phyloP scores from a whole-genome alignment of 306 rosid species.

The Vachellia collinsii region DNA sequence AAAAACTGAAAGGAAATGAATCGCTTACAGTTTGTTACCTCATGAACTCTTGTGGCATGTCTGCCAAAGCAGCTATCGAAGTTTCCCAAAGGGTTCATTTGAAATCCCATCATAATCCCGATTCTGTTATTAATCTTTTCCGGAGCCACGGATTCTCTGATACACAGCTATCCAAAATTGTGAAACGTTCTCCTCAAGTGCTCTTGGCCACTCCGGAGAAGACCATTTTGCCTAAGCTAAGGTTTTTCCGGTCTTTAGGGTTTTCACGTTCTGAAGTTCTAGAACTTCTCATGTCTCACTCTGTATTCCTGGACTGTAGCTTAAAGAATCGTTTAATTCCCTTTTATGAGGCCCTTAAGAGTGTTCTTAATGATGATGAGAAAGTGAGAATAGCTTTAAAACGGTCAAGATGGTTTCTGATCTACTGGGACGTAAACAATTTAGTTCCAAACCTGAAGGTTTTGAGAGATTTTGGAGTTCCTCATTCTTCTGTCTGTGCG shows the following conservation, averaged over 20 bases:
- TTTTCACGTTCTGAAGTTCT: neutral
- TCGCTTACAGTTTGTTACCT: neutral
- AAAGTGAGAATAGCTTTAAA: neutral
- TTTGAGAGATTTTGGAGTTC: neutral
- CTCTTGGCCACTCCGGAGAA: neutral
- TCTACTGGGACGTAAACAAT: neutral
- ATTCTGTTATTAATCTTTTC: neutral
- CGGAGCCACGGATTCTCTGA: neutral
- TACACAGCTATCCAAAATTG: neutral
- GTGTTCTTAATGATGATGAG: constrained; percentile 14
- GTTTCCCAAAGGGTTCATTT: neutral
- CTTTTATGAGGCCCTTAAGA: constrained; percentile 25
- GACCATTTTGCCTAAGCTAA: neutral
- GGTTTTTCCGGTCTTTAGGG: neutral
- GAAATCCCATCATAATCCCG: neutral
- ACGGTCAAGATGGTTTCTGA: neutral
- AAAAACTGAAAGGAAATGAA: neutral
- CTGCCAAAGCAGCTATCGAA: neutral
- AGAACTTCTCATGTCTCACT: neutral
- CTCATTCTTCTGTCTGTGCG: neutral
- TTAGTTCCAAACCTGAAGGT: neutral
- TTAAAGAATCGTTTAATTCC: constrained; percentile 22
- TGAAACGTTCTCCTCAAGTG: neutral
- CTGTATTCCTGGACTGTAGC: neutral
- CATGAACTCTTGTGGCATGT: neutral